Evolutionary conservation across 1,284 basidiomycete species (phyloP).

Genomic region (Rhodotorula sp.): DNA sequence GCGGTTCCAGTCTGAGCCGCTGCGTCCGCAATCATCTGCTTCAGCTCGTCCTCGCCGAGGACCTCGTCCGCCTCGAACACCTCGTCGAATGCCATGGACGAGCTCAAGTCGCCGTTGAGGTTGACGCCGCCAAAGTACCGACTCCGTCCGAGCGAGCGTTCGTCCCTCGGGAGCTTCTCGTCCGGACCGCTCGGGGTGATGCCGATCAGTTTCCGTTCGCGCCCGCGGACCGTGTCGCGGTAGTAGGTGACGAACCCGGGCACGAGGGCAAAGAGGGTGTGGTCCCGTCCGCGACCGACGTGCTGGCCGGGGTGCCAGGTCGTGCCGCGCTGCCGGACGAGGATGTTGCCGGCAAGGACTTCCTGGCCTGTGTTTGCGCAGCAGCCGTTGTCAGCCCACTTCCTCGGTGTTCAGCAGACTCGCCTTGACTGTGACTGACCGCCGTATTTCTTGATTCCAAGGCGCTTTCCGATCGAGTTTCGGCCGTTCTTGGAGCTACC

Average conservation of each 20-base stretch:
- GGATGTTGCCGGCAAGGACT: constrained; percentile 88
- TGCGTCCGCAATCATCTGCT: constrained; percentile 24
- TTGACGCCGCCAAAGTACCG: constrained; percentile 72
- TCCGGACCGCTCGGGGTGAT: constrained; percentile 63
- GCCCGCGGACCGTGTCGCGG: constrained; percentile 43
- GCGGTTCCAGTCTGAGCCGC: constrained; percentile 6
- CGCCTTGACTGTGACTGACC: constrained; percentile 55
- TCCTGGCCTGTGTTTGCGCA: constrained; percentile 63
- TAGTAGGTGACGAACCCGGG: constrained; percentile 92
- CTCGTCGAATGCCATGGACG: neutral
- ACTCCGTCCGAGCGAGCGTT: constrained; percentile 66
- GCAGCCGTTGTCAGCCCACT: neutral
- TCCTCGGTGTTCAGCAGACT: no score
- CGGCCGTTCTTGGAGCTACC: constrained; percentile 87
- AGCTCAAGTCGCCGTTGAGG: constrained; percentile 3
- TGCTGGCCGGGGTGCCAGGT: constrained; percentile 88
- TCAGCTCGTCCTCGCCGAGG: constrained; percentile 30
- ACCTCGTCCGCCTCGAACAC: neutral
- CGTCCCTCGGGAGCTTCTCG: constrained; percentile 79
- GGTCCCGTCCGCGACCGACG: constrained; percentile 84
- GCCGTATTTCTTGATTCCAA: constrained; percentile 91
- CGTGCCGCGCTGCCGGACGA: constrained; percentile 85
- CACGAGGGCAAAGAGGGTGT: constrained; percentile 81
- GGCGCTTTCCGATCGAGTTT: constrained; percentile 81
- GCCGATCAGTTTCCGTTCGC: constrained; percentile 62